Evolutionary conservation across 129 eudicot species (phyloP).

Genomic region (Pulicaria dysenterica): DNA sequence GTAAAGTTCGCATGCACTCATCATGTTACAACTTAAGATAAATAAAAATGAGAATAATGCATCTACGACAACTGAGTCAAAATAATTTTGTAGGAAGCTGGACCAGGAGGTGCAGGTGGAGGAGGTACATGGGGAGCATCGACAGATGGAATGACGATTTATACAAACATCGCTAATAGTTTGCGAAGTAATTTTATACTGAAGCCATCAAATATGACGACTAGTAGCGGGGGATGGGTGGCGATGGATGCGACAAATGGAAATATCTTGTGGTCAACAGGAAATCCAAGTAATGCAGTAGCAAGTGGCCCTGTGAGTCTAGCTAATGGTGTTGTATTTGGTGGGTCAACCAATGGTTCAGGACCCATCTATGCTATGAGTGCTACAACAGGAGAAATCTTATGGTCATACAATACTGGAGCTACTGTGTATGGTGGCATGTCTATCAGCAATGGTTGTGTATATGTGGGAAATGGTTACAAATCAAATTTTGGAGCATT

Average conservation of each 20-base stretch:
- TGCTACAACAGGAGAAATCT: constrained; percentile 54
- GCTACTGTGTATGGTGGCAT: constrained; percentile 74
- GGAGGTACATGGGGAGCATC: constrained; percentile 84
- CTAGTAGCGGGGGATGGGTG: constrained; percentile 75
- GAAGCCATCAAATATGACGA: constrained; percentile 51
- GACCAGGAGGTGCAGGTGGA: constrained; percentile 65
- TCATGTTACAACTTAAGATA: too few relatives aligned
- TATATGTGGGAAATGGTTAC: constrained; percentile 66
- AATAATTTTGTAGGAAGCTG: constrained; percentile 49
- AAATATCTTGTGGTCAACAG: constrained; percentile 67
- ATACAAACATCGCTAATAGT: constrained; percentile 68
- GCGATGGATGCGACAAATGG: constrained; percentile 65
- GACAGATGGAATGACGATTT: constrained; percentile 55
- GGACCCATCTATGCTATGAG: constrained; percentile 81
- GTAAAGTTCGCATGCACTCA: too few relatives aligned
- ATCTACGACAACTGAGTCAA: not conserved
- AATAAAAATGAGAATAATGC: too few relatives aligned
- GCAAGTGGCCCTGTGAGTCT: constrained; percentile 64
- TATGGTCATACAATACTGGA: constrained; percentile 66
- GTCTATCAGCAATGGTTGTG: constrained; percentile 61
- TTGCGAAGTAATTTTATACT: constrained; percentile 41
- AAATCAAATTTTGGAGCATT: constrained; percentile 36
- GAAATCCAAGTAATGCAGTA: constrained; percentile 61
- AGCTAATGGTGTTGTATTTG: constrained; percentile 66
- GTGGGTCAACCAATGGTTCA: constrained; percentile 56